Evolutionary conservation across 257 asterid genomes (phyloP).

Genomic region (Fraxinus pennsylvanica): DNA sequence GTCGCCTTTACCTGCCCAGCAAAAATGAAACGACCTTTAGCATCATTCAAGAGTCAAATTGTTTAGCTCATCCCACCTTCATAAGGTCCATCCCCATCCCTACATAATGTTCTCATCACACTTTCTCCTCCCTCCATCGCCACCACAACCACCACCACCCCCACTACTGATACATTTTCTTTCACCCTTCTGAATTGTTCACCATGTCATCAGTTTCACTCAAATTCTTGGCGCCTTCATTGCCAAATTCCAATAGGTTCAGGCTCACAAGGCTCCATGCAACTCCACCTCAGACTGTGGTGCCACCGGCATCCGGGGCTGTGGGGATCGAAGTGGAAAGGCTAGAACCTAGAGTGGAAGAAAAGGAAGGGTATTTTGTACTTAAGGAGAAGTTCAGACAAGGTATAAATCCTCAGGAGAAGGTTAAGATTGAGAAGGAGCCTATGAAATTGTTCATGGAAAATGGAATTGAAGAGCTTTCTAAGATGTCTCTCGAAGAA

Average conservation of each 20-base stretch:
- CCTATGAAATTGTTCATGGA: constrained; percentile 90
- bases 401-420: constrained; percentile 86
- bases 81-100: constrained; percentile 30
- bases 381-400: constrained; percentile 77
- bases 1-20: constrained; percentile 1
- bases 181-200: background rate
- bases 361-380: constrained; percentile 68
- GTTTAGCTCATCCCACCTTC: constrained; percentile 29
- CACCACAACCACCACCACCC: constrained; percentile 18
- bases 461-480: constrained; percentile 69
- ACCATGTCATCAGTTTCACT: constrained; percentile 70
- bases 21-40: constrained; percentile 56
- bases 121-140: constrained; percentile 25
- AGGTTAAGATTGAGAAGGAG: constrained; percentile 80
- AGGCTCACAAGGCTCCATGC: constrained; percentile 45
- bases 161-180: background rate
- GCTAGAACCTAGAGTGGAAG: constrained; percentile 81
- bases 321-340: constrained; percentile 44
- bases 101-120: constrained; percentile 49
- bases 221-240: constrained; percentile 53
- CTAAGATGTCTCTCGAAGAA: constrained; percentile 67
- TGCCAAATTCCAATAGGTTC: constrained; percentile 35
- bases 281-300: constrained; percentile 63
- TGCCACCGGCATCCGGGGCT: constrained; percentile 36
- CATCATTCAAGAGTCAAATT: constrained; percentile 55